Percentiles rank a stretch among this genome's conserved stretches.
phyloP scores from a whole-genome alignment of 129 eudicot species.

The Silybum marianum region DNA sequence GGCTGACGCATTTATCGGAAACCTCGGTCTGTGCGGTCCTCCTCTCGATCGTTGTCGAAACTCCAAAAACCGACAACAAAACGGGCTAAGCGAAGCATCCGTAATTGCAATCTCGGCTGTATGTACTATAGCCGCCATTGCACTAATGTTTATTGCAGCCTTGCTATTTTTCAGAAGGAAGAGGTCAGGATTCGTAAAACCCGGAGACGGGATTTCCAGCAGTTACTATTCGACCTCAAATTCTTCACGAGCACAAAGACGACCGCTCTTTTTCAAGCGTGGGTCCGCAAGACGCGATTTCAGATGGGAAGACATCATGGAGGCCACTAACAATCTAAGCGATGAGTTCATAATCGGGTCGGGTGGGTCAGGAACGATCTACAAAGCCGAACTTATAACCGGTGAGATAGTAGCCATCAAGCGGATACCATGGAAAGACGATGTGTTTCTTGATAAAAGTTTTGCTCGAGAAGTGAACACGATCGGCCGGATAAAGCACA shows the following conservation, averaged over 20 bases:
- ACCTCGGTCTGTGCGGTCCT: conserved; percentile 70
- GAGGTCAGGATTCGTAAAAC: conserved; percentile 48
- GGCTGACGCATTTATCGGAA: conserved; percentile 65
- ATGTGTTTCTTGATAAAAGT: conserved; percentile 70
- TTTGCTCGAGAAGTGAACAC: conserved; percentile 91
- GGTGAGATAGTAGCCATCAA: conserved; percentile 90
- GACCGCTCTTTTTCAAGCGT: conserved; percentile 60
- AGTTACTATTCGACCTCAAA: conserved; percentile 51
- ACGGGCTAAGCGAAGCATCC: conserved; percentile 44
- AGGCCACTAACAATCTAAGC: conserved; percentile 83
- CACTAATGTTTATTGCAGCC: conserved; percentile 58
- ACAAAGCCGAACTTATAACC: conserved; percentile 65
- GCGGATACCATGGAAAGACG: conserved; percentile 76
- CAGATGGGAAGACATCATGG: conserved; percentile 91
- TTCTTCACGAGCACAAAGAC: conserved; percentile 63
- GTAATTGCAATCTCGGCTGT: conserved; percentile 67
- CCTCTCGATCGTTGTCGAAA: conserved; percentile 60
- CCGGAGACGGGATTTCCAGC: conserved; percentile 42
- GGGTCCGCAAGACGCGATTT: conserved; percentile 50
- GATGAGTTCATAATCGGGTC: conserved; percentile 85
- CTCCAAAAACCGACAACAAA: conserved; percentile 26
- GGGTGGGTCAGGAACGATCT: conserved; percentile 91
- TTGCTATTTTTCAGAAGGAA: conserved; percentile 50
- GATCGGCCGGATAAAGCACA: conserved; percentile 82
- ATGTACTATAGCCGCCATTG: conserved; percentile 52